Evolutionary conservation across 2,329 filamentous ascomycete genomes (phyloP).

Genomic region (Seiridium cupressi): DNA sequence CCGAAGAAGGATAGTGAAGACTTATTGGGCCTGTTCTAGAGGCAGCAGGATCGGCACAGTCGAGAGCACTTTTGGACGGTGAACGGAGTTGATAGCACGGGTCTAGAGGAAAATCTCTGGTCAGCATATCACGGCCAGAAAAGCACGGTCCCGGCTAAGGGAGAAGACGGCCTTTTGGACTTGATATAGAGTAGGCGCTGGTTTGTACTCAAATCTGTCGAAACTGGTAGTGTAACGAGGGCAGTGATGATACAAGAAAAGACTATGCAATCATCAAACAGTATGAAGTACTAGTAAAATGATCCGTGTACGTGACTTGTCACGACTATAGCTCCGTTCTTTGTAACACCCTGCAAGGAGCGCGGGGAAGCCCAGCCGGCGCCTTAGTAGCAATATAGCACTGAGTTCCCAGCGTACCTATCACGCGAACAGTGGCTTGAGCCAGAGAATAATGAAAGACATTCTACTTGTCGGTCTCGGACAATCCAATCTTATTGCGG

Average conservation of each 20-base stretch:
- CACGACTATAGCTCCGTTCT: no score
- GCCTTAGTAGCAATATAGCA: no score
- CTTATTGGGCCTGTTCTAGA: constrained; percentile 56
- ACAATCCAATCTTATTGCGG: no score
- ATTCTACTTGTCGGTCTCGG: no score
- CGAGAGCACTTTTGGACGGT: not conserved
- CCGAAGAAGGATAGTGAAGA: constrained; percentile 62
- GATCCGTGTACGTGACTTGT: no score
- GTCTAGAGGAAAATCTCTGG: not conserved
- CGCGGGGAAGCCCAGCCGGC: no score
- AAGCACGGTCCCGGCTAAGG: not conserved
- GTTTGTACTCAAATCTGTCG: not conserved
- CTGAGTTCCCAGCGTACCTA: no score
- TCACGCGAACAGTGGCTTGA: no score
- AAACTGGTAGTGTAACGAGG: not conserved
- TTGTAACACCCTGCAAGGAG: no score
- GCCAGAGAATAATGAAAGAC: no score
- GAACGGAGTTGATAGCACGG: not conserved
- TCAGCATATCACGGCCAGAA: not conserved
- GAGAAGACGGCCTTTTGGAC: not conserved
- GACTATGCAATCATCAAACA: not conserved
- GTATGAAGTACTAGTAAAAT: no score
- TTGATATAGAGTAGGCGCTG: not conserved
- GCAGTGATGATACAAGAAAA: not conserved
- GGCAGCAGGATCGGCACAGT: not conserved